Evolutionary conservation across 371 early-diverging fungal species (phyloP).

Genomic region (Saksenaea oblongispora): DNA sequence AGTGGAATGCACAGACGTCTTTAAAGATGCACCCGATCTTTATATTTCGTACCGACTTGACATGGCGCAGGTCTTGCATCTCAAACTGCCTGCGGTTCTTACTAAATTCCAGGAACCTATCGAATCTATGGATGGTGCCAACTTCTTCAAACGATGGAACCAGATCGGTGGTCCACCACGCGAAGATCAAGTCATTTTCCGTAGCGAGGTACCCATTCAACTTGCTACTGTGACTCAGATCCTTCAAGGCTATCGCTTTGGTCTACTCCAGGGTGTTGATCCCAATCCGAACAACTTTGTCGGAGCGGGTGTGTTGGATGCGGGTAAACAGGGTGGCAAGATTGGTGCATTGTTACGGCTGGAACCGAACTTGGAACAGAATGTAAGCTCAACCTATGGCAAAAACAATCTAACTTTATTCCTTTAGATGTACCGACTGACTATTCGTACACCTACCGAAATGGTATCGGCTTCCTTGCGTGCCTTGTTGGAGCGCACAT

Average conservation of each 20-base stretch:
- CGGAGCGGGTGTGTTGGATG: conserved; percentile 84
- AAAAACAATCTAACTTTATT: not conserved
- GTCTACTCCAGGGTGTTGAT: conserved; percentile 80
- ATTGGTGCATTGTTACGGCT: conserved; percentile 90
- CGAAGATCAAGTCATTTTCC: conserved; percentile 76
- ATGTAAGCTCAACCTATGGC: conserved; percentile 58
- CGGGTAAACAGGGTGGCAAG: conserved; percentile 69
- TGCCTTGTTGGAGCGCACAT: conserved; percentile 37
- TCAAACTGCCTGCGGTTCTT: conserved; percentile 79
- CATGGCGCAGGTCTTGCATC: conserved; percentile 47
- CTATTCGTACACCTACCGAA: conserved; percentile 88
- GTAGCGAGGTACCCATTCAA: conserved; percentile 59
- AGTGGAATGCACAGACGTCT: conserved; percentile 66
- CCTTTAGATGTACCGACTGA: conserved; percentile 86
- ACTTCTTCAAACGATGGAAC: conserved; percentile 94
- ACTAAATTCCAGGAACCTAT: conserved; percentile 91
- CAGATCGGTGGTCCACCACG: conserved; percentile 89
- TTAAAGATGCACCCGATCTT: conserved; percentile 61
- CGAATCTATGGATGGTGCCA: conserved; percentile 66
- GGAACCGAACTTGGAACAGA: conserved; percentile 86
- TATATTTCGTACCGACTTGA: conserved; percentile 64
- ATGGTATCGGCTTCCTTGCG: conserved; percentile 63
- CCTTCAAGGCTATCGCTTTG: conserved; percentile 70
- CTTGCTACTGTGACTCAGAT: conserved; percentile 46
- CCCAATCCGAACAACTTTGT: conserved; percentile 89